Conservation (phyloP, 179 eudicot species). For the Beta lomatogona region DNA sequence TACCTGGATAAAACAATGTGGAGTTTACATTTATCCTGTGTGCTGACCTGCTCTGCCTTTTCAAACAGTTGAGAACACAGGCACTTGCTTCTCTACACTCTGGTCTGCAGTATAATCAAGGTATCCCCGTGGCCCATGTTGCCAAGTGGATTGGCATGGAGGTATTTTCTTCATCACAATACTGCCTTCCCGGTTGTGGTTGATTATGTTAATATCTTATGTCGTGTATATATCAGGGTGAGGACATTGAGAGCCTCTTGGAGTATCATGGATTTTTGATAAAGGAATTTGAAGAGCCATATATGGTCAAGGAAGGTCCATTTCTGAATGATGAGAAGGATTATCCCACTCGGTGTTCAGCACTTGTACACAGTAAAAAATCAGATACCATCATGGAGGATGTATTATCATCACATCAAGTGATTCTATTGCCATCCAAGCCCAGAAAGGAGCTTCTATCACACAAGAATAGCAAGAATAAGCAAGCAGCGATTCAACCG, state of each 20-base stretch:
- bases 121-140: slow-evolving; percentile 70
- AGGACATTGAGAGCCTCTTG: slow-evolving; percentile 69
- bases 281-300: slow-evolving; percentile 89
- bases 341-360: slow-evolving; percentile 73
- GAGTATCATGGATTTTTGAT: slow-evolving; percentile 83
- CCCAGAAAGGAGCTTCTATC: slow-evolving; percentile 36
- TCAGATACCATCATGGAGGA: slow-evolving; percentile 60
- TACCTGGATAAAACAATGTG: not conserved
- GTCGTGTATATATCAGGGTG: slow-evolving; percentile 53
- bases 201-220: slow-evolving; percentile 1
- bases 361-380: slow-evolving; percentile 74
- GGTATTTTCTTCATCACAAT: slow-evolving; percentile 41
- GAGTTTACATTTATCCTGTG: slow-evolving; percentile 4
- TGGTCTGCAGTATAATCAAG: slow-evolving; percentile 91
- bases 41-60: slow-evolving; percentile 32
- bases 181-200: not conserved
- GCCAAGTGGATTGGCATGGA: slow-evolving; percentile 97
- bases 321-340: slow-evolving; percentile 73
- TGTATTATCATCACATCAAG: slow-evolving; percentile 51
- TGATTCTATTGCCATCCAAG: slow-evolving; percentile 25
- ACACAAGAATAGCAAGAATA: slow-evolving; percentile 33
- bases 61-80: slow-evolving; percentile 81
- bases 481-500: slow-evolving; percentile 28
- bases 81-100: slow-evolving; percentile 91
- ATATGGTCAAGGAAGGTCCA: slow-evolving; percentile 88